Conservation (phyloP, 768 basidiomycete species). For the Termitomyces sp. region DNA sequence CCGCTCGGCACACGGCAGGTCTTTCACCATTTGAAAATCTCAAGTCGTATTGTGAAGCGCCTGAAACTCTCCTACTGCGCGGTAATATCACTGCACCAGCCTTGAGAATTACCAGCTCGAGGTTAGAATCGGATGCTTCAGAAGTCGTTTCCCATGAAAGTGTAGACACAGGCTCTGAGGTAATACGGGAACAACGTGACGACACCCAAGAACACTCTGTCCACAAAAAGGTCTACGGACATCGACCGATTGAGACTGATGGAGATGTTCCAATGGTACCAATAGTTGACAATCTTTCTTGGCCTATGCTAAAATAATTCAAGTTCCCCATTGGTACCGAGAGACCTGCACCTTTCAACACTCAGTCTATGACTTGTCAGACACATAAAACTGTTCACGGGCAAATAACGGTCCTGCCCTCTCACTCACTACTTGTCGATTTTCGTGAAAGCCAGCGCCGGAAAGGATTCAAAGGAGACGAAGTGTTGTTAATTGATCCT, state of each 20-base stretch:
- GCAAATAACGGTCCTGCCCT: conserved; percentile 44
- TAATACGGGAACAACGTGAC: neutral
- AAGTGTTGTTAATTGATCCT: conserved; percentile 39
- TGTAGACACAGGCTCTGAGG: neutral
- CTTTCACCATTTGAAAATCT: neutral
- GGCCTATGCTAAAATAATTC: neutral
- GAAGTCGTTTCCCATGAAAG: neutral
- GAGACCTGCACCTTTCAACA: conserved; percentile 33
- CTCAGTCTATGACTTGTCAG: conserved; percentile 27
- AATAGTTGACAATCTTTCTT: neutral
- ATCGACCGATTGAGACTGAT: neutral
- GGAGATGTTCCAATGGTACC: neutral
- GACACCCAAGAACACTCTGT: neutral
- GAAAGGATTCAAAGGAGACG: conserved; percentile 36
- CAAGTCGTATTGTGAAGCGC: neutral
- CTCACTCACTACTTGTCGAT: conserved; percentile 45
- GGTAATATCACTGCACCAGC: conserved; percentile 2
- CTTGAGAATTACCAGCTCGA: neutral
- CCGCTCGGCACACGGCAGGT: conserved; percentile 10
- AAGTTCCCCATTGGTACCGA: conserved; percentile 28
- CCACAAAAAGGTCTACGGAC: neutral
- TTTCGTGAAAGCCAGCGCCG: conserved; percentile 50
- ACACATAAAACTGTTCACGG: conserved; percentile 45
- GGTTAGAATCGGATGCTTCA: neutral
- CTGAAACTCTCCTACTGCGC: neutral